phyloP scores from a whole-genome alignment of 1,139 yeast genomes.

The Taphrina pruni region DNA sequence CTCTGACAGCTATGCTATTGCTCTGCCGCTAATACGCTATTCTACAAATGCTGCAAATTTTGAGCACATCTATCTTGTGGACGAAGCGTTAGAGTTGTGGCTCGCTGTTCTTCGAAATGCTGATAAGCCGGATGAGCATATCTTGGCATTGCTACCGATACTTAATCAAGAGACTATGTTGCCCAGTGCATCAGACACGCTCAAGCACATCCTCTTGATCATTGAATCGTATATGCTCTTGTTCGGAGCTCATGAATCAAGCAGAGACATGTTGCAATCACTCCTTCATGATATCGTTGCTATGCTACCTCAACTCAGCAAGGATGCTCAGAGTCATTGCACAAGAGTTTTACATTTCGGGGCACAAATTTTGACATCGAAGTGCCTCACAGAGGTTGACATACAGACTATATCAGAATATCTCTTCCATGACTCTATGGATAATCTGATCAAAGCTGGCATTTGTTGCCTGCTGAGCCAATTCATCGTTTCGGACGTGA shows the following conservation, averaged over 20 bases:
- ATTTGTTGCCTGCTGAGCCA: slow-evolving; percentile 18
- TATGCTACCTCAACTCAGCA: slow-evolving; percentile 44
- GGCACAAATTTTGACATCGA: slow-evolving; percentile 1
- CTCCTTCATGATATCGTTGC: slow-evolving; percentile 45
- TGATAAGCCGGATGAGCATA: slow-evolving; percentile 52
- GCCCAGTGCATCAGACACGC: slow-evolving; percentile 73
- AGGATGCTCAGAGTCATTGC: slow-evolving; percentile 42
- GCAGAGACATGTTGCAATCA: slow-evolving; percentile 42
- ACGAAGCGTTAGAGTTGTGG: slow-evolving; percentile 92
- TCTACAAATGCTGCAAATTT: slow-evolving; percentile 71
- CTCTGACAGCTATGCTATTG: slow-evolving; percentile 63
- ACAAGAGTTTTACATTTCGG: slow-evolving; percentile 24
- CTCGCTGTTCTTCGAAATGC: slow-evolving; percentile 66
- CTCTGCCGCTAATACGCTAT: slow-evolving; percentile 67
- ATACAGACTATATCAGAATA: background rate
- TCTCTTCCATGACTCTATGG: background rate
- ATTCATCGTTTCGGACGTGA: slow-evolving; percentile 9
- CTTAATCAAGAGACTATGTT: slow-evolving; percentile 52
- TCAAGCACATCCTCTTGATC: slow-evolving; percentile 63
- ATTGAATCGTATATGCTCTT: slow-evolving; percentile 73
- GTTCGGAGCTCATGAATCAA: slow-evolving; percentile 49
- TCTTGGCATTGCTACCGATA: slow-evolving; percentile 58
- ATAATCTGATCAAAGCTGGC: slow-evolving; percentile 3
- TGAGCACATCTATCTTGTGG: slow-evolving; percentile 68
- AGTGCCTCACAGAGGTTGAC: background rate